Base-by-base conservation (phyloP, 352 stramenopile genomes). In the Aphanomyces euteiches region DNA sequence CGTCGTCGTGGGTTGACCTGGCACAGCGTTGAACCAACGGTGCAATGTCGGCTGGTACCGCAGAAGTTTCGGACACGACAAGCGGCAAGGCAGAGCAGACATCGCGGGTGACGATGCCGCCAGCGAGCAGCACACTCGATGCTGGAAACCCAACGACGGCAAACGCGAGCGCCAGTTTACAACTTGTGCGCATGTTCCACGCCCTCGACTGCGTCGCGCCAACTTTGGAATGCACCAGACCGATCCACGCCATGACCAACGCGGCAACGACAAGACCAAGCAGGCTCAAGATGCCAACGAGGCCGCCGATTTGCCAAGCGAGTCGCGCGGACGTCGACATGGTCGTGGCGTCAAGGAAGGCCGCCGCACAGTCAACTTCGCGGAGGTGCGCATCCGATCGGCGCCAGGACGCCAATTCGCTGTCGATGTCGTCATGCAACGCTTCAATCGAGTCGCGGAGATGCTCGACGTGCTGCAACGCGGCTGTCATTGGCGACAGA, bases 21-120 rank as follows among this genome's bases (percentile, higher is more conserved):
- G 50, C 8, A 41, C 59, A 67, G 7, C n/a, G 15, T 28, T 19
- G 3, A 8, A 41, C 59, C 37, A 67, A 36, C 6, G 41, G 28
- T 7, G 59, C 59, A 34, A 17, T 40, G 28, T 10, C 17, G 5
- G 12, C 8, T 4, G 59, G 59, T 1, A 67, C 7, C 40, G 12
- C 41, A 0, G 54, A 19, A 3, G 59, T 41, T 3, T 37, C 12
- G 4, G 34, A 3, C 21, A 43, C 10, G 13, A 67, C 28, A 3
- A 67, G 17, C 41, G 13, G 6, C 19, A 67, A 3, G 59, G 38
- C 54, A 12, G 13, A 7, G 59, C 59, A 67, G 15, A 67, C 1
- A 45, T 67, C 59, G 40, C 28, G n/a, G 15, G 7, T 39, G 28
- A 67, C 19, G n/a, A 67, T 45, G 2, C 41, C 21, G 15, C 28